A percentile compares a stretch with the other conserved stretches of the same genome.
Evolutionary conservation across 1,284 basidiomycete genomes (phyloP).

Genomic region (Ustilago crameri): DNA sequence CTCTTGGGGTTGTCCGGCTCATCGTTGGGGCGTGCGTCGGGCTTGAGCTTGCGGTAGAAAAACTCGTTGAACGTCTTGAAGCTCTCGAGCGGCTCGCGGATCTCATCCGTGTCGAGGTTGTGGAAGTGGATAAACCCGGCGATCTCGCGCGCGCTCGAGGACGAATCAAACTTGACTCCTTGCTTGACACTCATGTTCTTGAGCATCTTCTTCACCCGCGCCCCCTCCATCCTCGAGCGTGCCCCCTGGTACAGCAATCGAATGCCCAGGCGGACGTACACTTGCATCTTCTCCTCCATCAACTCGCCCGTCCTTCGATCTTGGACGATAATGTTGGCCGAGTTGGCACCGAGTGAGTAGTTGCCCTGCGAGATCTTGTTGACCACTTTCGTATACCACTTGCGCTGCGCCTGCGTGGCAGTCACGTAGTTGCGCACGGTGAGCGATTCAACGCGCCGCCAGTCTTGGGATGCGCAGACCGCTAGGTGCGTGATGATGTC

Average conservation of each 20-base stretch:
- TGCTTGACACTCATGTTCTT: constrained; percentile 93
- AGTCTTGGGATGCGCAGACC: constrained; percentile 88
- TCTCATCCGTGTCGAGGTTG: constrained; percentile 82
- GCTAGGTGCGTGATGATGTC: constrained; percentile 90
- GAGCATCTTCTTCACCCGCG: constrained; percentile 81
- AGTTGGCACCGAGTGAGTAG: constrained; percentile 88
- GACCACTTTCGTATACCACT: constrained; percentile 92
- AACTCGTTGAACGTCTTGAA: constrained; percentile 91
- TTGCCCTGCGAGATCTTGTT: constrained; percentile 79
- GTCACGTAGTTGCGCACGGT: constrained; percentile 93
- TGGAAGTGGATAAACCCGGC: constrained; percentile 90
- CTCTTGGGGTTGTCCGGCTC: constrained; percentile 78
- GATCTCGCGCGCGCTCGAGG: constrained; percentile 85
- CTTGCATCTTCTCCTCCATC: constrained; percentile 97
- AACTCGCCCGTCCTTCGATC: constrained; percentile 84
- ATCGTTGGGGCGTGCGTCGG: constrained; percentile 81
- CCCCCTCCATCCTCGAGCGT: constrained; percentile 88
- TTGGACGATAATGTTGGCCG: constrained; percentile 82
- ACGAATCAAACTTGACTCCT: constrained; percentile 89
- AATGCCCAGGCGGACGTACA: constrained; percentile 92
- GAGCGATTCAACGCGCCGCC: constrained; percentile 80
- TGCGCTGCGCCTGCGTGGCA: constrained; percentile 91
- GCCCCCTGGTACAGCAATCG: constrained; percentile 91
- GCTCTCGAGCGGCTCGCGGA: constrained; percentile 81
- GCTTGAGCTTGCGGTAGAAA: constrained; percentile 91